Percentiles rank a stretch among this genome's conserved stretches.
Conservation (phyloP, 306 rosid species). For the Prunus fruticosa region DNA sequence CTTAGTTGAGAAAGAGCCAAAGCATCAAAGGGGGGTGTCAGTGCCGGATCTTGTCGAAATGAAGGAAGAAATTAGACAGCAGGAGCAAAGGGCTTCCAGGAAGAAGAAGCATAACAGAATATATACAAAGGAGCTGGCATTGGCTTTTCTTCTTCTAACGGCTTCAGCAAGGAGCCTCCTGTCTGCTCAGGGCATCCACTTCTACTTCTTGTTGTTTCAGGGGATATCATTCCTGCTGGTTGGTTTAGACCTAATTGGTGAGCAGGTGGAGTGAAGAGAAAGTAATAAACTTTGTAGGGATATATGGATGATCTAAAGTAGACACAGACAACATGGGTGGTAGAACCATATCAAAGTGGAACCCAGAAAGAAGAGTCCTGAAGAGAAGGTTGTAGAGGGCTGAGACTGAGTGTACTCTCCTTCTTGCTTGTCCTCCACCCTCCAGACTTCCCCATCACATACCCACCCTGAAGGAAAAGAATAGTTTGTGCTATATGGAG, state of each 20-base stretch:
- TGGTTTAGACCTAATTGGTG: slow-evolving; percentile 89
- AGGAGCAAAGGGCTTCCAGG: slow-evolving; percentile 36
- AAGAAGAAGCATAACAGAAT: slow-evolving; percentile 79
- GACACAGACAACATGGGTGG: slow-evolving; percentile 11
- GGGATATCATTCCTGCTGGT: slow-evolving; percentile 85
- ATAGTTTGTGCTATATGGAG: slow-evolving; percentile 7
- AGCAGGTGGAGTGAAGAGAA: slow-evolving; percentile 60
- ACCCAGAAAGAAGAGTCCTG: not conserved
- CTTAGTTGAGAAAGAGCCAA: slow-evolving; percentile 57
- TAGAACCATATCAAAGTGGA: not conserved
- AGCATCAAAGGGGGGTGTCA: slow-evolving; percentile 56
- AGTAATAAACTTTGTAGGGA: not conserved
- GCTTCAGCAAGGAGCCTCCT: slow-evolving; percentile 90
- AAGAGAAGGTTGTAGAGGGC: slow-evolving; percentile 19
- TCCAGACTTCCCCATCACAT: slow-evolving; percentile 8
- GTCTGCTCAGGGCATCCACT: slow-evolving; percentile 96
- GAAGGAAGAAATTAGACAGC: slow-evolving; percentile 60
- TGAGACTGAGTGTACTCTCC: slow-evolving; percentile 3
- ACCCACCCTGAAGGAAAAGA: slow-evolving; percentile 18
- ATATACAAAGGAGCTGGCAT: slow-evolving; percentile 73
- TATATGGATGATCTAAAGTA: not conserved
- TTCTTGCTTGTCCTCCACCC: slow-evolving; percentile 16
- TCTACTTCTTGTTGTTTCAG: slow-evolving; percentile 90
- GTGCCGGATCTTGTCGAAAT: slow-evolving; percentile 61
- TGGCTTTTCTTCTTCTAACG: slow-evolving; percentile 81